A percentile compares a stretch with the other conserved stretches of the same genome.
Conservation (phyloP, 2,329 filamentous ascomycete species). For the Colletotrichum sp. region DNA sequence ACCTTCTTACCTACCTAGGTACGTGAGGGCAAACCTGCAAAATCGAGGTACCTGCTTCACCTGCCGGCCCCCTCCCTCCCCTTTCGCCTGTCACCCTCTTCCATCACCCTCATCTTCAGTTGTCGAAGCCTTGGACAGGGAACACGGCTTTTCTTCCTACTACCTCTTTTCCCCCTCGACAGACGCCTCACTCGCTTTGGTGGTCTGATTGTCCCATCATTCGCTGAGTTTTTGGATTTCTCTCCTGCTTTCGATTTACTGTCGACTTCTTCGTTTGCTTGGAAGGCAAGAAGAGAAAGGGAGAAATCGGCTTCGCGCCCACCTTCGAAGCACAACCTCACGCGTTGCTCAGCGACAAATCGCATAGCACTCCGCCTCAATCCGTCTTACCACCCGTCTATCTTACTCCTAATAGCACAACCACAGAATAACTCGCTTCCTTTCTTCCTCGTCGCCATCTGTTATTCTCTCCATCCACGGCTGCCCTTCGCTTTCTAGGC, state of each 20-base stretch:
- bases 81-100: constrained; percentile 22
- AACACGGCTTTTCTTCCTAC: constrained; percentile 24
- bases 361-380: neutral
- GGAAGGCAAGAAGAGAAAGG: constrained; percentile 2
- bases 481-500: neutral
- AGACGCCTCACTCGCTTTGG: constrained; percentile 66
- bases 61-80: neutral
- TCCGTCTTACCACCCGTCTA: neutral
- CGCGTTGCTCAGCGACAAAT: constrained; percentile 19
- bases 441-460: neutral
- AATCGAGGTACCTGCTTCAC: neutral
- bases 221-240: constrained; percentile 37
- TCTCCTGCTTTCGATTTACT: constrained; percentile 23
- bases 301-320: neutral
- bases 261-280: neutral
- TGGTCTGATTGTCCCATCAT: constrained; percentile 41
- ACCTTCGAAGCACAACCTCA: neutral
- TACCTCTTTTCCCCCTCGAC: constrained; percentile 28
- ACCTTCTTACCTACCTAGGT: too few relatives aligned
- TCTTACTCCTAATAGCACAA: neutral
- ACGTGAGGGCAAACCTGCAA: neutral
- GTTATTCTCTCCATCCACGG: neutral
- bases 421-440: neutral
- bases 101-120: neutral
- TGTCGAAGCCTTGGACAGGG: neutral